Evolutionary conservation across 176 grass and related monocot species (phyloP), one percentile per base, ranked within the genome.

Genomic region (Thinopyrum elongatum): DNA sequence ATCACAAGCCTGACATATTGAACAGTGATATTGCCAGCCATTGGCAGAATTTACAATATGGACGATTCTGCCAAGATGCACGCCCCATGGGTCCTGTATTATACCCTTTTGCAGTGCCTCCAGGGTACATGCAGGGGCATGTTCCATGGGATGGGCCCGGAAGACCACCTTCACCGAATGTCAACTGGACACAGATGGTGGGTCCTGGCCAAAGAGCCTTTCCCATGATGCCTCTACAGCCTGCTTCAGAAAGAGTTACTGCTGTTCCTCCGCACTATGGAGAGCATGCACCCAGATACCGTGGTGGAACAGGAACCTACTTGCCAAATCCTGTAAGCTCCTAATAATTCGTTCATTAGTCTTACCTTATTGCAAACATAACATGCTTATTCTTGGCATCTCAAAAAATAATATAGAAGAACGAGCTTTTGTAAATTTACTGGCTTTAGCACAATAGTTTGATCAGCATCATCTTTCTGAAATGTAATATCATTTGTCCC

Each of bases 251-350:
- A 82, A 85, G 84, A 86, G n/a, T 77, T 86, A 30, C 88, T 4
- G 44, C 66, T 81, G 81, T 72, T 88, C 51, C 81, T 44, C 91
- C 86, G 34, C 82, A 80, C 65, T 85, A 83, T 67, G 73, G 75
- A 57, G 91, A 93, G 82, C 91, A 98, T 87, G 82, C 87, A 47
- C 86, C 91, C n/a, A 98, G 87, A 92, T 92, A 88, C 85, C 95
- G 89, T 92, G 93, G 76, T 69, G 95, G 95, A 86, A 98, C 95
- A 17, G 95, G 95, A 90, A 98, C 93, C 31, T 98, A 92, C 77
- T 77, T 98, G 60, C 95, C 95, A 47, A 98, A 89, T 85, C 91
- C 91, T 91, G 95, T 98, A 98, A 98, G 95, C 90, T 87, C 72
- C 66, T 89, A 80, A 80, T 21, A 58, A 65, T 13, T 35, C 79